A percentile compares a stretch with the other conserved stretches of the same genome.
These are phyloP conservation scores for Biscogniauxia sp. DNA, from an alignment of 2,329 filamentous ascomycete species.

Conservation along the genomic window DNA sequence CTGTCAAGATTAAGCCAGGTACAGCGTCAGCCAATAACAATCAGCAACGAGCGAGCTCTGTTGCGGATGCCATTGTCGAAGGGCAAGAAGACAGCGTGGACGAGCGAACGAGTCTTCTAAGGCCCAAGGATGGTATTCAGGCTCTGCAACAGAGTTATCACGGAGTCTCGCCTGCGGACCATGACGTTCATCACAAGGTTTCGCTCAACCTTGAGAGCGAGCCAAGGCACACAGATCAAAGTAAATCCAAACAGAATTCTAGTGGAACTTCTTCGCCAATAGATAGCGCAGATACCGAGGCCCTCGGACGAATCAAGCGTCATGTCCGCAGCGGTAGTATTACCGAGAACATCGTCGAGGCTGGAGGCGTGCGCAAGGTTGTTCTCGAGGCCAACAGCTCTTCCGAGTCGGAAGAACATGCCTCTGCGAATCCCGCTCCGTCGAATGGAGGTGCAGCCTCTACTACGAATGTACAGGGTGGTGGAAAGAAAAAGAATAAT, in stretches of 20 bases:
- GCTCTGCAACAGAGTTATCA: slow-evolving; percentile 57
- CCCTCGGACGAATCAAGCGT: slow-evolving; percentile 26
- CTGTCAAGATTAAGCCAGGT: slow-evolving; percentile 65
- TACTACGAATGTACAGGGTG: slow-evolving; percentile 8
- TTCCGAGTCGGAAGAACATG: slow-evolving; percentile 34
- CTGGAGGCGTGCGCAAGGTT: slow-evolving; percentile 69
- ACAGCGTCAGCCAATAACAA: slow-evolving; percentile 13
- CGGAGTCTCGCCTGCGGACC: slow-evolving; percentile 26
- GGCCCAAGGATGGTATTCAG: slow-evolving; percentile 63
- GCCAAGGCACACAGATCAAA: slow-evolving; percentile 15
- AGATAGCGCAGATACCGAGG: slow-evolving; percentile 19
- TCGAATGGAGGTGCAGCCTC: slow-evolving; percentile 11
- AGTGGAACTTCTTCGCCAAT: slow-evolving; percentile 20
- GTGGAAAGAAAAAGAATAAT: slow-evolving; percentile 34
- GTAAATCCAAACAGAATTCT: slow-evolving; percentile 16
- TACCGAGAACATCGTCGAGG: slow-evolving; percentile 71
- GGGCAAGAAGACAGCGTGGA: slow-evolving; percentile 27
- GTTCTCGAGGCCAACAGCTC: slow-evolving; percentile 65
- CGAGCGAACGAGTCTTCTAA: slow-evolving; percentile 43
- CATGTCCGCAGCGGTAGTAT: slow-evolving; percentile 70
- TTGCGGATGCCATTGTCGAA: slow-evolving; percentile 20
- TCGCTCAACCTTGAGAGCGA: slow-evolving; percentile 10
- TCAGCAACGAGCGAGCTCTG: slow-evolving; percentile 22
- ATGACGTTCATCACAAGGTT: slow-evolving; percentile 20
- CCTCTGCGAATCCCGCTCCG: background rate